phyloP scores from a whole-genome alignment of 2,329 filamentous ascomycete genomes.

The Escovopsis weberi region DNA sequence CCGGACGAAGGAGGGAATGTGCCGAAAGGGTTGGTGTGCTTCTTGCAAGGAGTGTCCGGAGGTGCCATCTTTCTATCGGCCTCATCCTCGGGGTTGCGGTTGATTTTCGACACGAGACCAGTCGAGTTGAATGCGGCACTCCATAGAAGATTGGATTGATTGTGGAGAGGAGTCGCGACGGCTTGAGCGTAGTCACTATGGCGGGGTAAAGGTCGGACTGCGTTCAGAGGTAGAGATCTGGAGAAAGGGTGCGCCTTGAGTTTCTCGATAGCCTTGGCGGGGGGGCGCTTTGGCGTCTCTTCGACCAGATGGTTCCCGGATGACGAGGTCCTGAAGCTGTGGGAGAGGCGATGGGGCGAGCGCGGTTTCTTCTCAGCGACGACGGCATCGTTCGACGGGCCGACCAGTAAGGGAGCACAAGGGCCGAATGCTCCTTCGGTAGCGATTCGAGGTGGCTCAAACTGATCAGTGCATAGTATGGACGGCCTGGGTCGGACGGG shows the following conservation, averaged over 20 bases:
- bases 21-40: conserved; percentile 55
- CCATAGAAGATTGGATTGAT: conserved; percentile 41
- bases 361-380: conserved; percentile 29
- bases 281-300: conserved; percentile 35
- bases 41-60: conserved; percentile 95
- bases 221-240: conserved; percentile 23
- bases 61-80: conserved; percentile 49
- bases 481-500: conserved; percentile 45
- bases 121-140: conserved; percentile 87
- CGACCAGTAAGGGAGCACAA: conserved; percentile 26
- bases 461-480: conserved; percentile 67
- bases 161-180: conserved; percentile 31
- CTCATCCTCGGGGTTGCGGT: conserved; percentile 62
- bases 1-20: conserved; percentile 47
- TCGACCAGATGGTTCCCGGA: conserved; percentile 66
- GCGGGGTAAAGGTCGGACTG: conserved; percentile 20
- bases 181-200: conserved; percentile 16
- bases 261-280: conserved; percentile 14
- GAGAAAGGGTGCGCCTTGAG: conserved; percentile 22
- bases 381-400: conserved; percentile 38
- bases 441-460: conserved; percentile 45
- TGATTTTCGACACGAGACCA: conserved; percentile 87
- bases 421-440: conserved; percentile 51
- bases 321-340: conserved; percentile 74
- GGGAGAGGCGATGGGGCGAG: conserved; percentile 70